Percentiles rank a stretch among this genome's conserved stretches.
These are phyloP conservation scores for Xylaria nigripes DNA, from an alignment of 495 filamentous ascomycete species.

Conservation along the genomic window DNA sequence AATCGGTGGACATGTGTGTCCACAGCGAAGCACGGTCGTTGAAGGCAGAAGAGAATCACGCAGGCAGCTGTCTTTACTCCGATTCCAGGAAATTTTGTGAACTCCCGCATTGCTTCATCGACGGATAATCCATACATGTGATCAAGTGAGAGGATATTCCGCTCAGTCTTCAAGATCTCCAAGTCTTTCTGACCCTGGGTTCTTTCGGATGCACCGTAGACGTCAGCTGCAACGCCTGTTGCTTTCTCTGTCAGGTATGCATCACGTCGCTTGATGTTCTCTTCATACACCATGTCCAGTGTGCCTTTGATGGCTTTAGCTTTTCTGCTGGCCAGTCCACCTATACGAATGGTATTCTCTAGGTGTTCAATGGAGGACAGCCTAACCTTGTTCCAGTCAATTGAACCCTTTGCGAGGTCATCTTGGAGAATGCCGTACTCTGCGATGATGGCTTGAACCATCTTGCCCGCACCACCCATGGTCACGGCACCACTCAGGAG, in stretches of 20 bases:
- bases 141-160: constrained; percentile 54
- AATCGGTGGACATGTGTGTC: constrained; percentile 81
- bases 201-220: constrained; percentile 19
- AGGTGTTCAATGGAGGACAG: constrained; percentile 53
- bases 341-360: constrained; percentile 61
- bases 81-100: constrained; percentile 74
- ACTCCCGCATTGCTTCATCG: constrained; percentile 61
- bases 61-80: constrained; percentile 90
- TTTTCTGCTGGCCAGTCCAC: constrained; percentile 64
- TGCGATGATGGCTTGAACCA: constrained; percentile 62
- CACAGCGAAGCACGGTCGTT: constrained; percentile 70
- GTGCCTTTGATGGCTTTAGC: constrained; percentile 72
- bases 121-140: constrained; percentile 61
- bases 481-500: constrained; percentile 69
- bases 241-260: constrained; percentile 26
- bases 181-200: constrained; percentile 26
- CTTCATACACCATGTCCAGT: constrained; percentile 68
- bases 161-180: constrained; percentile 21
- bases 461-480: constrained; percentile 54
- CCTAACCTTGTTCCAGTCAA: constrained; percentile 81
- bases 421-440: constrained; percentile 50
- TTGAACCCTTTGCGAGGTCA: constrained; percentile 53
- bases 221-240: constrained; percentile 19
- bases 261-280: constrained; percentile 41
- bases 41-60: constrained; percentile 71